Conservation (phyloP, 345 rosid genomes). For the Salix brachista region DNA sequence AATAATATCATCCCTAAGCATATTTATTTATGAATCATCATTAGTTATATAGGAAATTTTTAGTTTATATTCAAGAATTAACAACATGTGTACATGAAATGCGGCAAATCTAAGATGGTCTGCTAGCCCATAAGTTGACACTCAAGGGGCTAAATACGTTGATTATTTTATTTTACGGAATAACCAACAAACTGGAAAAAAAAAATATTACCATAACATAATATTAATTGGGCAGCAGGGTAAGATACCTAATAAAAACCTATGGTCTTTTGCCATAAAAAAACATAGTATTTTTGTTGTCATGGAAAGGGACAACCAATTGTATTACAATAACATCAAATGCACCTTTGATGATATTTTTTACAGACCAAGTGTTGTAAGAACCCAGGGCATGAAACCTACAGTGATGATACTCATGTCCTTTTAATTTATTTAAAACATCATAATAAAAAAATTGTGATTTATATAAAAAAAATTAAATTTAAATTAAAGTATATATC, state of each 20-base stretch:
- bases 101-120: neutral
- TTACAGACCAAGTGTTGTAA: neutral
- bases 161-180: neutral
- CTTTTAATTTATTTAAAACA: no score
- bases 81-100: neutral
- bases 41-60: no score
- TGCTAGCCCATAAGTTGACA: neutral
- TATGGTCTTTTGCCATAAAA: constrained; percentile 1
- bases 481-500: no score
- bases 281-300: constrained; percentile 10
- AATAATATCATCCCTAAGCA: no score
- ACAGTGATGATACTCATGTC: neutral
- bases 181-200: no score
- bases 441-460: no score
- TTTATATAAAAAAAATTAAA: no score
- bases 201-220: neutral
- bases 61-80: no score
- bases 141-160: no score
- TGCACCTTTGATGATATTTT: no score
- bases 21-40: no score
- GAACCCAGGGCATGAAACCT: constrained; percentile 16
- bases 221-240: constrained; percentile 10
- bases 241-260: constrained; percentile 18
- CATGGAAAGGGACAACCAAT: constrained; percentile 7
- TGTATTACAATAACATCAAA: neutral